phyloP scores from a whole-genome alignment of 441 rosid genomes.

The Geranium incanum region DNA sequence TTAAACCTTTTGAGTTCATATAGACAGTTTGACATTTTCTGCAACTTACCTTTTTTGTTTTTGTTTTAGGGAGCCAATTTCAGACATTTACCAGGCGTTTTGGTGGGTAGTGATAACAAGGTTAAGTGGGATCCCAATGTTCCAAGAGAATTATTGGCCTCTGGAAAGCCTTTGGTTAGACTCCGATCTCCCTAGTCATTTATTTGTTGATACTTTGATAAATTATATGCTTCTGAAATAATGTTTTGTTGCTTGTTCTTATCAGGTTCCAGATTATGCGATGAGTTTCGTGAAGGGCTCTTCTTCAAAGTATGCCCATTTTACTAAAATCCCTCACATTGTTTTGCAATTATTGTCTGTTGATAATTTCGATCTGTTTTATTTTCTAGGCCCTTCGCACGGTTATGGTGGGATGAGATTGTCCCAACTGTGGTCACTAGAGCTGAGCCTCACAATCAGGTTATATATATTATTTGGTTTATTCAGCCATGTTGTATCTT shows the following conservation, averaged over 20 bases:
- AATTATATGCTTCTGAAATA: background rate
- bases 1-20: background rate
- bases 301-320: conserved; percentile 45
- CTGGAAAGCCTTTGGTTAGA: conserved; percentile 55
- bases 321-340: background rate
- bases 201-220: background rate
- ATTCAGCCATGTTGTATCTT: background rate
- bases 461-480: conserved; percentile 6
- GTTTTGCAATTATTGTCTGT: background rate
- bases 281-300: conserved; percentile 39
- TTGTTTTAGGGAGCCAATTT: conserved; percentile 52
- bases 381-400: conserved; percentile 54
- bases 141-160: conserved; percentile 32
- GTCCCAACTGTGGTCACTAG: conserved; percentile 76
- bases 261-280: conserved; percentile 67
- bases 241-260: conserved; percentile 1
- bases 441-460: conserved; percentile 78
- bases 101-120: conserved; percentile 35
- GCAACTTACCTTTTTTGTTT: background rate
- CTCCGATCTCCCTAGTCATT: background rate
- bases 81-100: conserved; percentile 66
- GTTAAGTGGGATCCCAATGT: conserved; percentile 53
- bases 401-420: conserved; percentile 81
- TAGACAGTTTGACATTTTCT: background rate
- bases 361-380: background rate